Evolutionary conservation across 495 filamentous ascomycete genomes (phyloP).

Genomic region (Penicillium crystallinum): DNA sequence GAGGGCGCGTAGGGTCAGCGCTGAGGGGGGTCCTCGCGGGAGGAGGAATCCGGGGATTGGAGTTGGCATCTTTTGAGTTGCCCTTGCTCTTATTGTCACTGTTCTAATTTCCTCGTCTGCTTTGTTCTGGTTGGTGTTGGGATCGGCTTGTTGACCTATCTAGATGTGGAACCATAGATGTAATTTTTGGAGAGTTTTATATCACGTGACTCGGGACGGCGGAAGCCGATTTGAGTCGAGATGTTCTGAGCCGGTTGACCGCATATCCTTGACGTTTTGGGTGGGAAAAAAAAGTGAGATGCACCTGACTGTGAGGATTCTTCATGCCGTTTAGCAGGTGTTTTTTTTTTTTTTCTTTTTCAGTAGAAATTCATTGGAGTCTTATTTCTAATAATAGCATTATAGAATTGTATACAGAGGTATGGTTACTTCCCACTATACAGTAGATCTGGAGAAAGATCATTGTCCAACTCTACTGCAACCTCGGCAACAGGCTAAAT

Average conservation of each 20-base stretch:
- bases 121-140: background rate
- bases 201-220: conserved; percentile 6
- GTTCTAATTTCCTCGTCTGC: background rate
- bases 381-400: background rate
- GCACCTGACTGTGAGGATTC: background rate
- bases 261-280: background rate
- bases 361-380: background rate
- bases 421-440: background rate
- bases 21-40: conserved; percentile 35
- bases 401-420: background rate
- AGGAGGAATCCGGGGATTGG: conserved; percentile 40
- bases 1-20: conserved; percentile 26
- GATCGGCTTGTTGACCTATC: background rate
- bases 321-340: background rate
- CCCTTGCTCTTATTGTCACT: background rate
- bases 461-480: background rate
- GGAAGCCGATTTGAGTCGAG: background rate
- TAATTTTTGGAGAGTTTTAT: conserved; percentile 12
- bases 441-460: background rate
- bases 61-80: conserved; percentile 14
- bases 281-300: background rate
- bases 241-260: background rate
- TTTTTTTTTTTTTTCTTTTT: background rate
- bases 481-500: background rate
- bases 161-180: conserved; percentile 7